Base-by-base conservation (phyloP, 768 basidiomycete genomes). In the Rhizopogon vesiculosus region DNA sequence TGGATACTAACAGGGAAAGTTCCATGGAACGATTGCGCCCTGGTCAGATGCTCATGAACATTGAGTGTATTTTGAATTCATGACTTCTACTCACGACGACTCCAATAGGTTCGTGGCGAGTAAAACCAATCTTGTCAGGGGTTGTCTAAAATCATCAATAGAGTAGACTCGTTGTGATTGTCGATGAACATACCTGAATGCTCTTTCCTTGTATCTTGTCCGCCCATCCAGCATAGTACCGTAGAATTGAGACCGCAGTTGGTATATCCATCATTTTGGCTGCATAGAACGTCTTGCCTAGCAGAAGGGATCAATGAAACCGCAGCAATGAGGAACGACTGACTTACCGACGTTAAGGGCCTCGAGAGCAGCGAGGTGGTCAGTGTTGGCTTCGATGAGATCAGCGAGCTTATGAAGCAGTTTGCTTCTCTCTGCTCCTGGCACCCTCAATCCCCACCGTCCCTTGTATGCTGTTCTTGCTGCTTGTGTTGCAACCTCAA, bases 211-310 rank as follows among this genome's bases (percentile, higher is more conserved):
- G 74, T 52, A 88, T 72, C 74, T 95, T 96, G 75, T 94, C 93
- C 19, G 92, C 90, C 85, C 90, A 91, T 16, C 93, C 94, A 42
- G 85, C 90, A 63, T 88, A 98, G 73, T 95, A 96, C 35, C 82
- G 76, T 60, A 93, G 68, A 31, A 75, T 74, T 19, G 68, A 73
- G 55, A 85, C 75, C 0, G 79, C 69, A 52, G 69, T 69, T 0
- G 64, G 62, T 2, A 89, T 66, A 59, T 90, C 89, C 0, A 62
- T 69, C 16, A 63, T 69, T 56, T 74, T 80, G 12, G 84, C 76
- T 66, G 70, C 74, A 9, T 51, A 35, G 64, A 76, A 85, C 2
- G 80, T 77, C 70, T 87, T 86, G 43, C 85, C 82, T 80, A 40
- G 39, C 15, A 19, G 33, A n/a, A 51, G 1, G 19, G 29, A 59